Percentiles rank a stretch among this genome's conserved stretches.
Evolutionary conservation across 345 rosid genomes (phyloP).

Genomic region (Gossypium raimondii): DNA sequence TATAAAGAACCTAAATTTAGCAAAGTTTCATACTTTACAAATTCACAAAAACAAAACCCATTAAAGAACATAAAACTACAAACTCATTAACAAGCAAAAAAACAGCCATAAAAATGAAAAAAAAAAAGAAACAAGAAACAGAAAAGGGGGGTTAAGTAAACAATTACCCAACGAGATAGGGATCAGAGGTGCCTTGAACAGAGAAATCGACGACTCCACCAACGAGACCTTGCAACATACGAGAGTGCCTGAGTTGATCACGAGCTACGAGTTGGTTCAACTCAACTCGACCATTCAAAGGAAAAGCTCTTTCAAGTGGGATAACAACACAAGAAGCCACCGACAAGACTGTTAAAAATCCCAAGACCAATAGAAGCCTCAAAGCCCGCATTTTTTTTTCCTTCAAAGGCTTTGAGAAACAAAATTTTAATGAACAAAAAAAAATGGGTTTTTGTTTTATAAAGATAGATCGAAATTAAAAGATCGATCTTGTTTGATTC

Average conservation of each 20-base stretch:
- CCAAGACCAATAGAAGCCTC: slow-evolving; percentile 22
- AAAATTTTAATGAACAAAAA: not conserved
- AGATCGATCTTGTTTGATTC: slow-evolving; percentile 24
- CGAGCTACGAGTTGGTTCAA: slow-evolving; percentile 55
- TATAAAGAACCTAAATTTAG: not conserved
- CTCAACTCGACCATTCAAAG: slow-evolving; percentile 46
- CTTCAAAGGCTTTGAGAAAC: not conserved
- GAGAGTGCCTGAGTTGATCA: slow-evolving; percentile 67
- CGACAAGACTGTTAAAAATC: slow-evolving; percentile 18
- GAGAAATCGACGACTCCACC: slow-evolving; percentile 67
- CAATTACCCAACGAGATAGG: slow-evolving; percentile 71
- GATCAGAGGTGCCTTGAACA: slow-evolving; percentile 82
- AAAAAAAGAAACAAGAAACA: not conserved
- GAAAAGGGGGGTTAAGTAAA: not conserved
- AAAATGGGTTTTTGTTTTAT: not conserved
- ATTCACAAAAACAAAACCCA: not conserved
- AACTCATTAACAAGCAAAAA: not conserved
- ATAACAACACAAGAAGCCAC: slow-evolving; percentile 41
- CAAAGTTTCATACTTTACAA: not conserved
- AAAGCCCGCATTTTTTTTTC: slow-evolving; percentile 25
- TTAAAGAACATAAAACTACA: not conserved
- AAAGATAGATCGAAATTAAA: slow-evolving; percentile 11
- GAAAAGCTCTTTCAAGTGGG: slow-evolving; percentile 62
- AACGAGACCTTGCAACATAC: slow-evolving; percentile 52
- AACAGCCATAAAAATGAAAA: slow-evolving; percentile 1